Evolutionary conservation across 371 early-diverging fungal genomes (phyloP).

Genomic region (Blakeslea trispora): DNA sequence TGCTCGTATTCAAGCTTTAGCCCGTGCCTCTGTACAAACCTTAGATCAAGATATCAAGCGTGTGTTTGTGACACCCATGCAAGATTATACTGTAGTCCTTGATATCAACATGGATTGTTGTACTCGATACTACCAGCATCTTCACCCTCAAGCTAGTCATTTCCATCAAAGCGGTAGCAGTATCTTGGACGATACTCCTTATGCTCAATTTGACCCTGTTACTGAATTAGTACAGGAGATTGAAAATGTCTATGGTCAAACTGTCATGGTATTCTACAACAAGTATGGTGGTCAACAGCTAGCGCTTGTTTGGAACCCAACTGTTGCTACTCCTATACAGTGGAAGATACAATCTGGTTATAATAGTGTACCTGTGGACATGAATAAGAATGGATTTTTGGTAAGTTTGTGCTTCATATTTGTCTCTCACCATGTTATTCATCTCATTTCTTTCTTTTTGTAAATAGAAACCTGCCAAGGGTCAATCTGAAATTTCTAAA

Average conservation of each 20-base stretch:
- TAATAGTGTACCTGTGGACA: conserved; percentile 61
- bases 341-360: conserved; percentile 72
- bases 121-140: conserved; percentile 64
- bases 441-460: background rate
- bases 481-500: conserved; percentile 44
- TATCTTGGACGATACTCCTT: conserved; percentile 42
- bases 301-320: conserved; percentile 73
- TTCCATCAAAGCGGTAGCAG: conserved; percentile 31
- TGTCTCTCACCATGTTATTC: background rate
- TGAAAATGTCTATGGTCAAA: conserved; percentile 54
- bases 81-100: conserved; percentile 70
- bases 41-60: conserved; percentile 35
- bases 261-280: conserved; percentile 72
- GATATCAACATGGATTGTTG: conserved; percentile 57
- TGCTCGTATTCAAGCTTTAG: conserved; percentile 62
- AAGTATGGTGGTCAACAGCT: conserved; percentile 77
- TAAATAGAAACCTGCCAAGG: conserved; percentile 43
- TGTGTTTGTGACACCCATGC: conserved; percentile 70
- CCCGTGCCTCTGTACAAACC: conserved; percentile 60
- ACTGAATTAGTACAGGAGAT: conserved; percentile 63
- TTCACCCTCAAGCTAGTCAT: conserved; percentile 48
- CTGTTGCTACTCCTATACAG: conserved; percentile 47
- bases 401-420: conserved; percentile 42
- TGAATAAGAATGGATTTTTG: conserved; percentile 53
- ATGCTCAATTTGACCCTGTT: conserved; percentile 68